Conservation (phyloP, 495 filamentous ascomycete genomes). For the Lasiosphaeria ovina region DNA sequence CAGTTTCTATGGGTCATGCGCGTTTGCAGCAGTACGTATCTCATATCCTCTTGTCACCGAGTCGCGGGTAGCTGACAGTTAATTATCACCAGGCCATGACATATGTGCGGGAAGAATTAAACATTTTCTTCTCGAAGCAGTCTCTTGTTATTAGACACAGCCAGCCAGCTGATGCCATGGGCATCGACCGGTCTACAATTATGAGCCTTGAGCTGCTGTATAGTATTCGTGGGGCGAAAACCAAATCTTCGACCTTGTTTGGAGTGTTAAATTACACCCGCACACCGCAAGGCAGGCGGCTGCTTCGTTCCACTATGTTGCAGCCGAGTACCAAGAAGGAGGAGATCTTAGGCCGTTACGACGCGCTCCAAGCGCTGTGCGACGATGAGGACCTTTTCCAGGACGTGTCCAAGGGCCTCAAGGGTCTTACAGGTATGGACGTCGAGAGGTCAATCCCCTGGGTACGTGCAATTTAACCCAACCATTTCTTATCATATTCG, state of each 20-base stretch:
- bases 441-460: slow-evolving; percentile 24
- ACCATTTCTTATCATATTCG: neutral
- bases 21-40: slow-evolving; percentile 74
- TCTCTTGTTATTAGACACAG: slow-evolving; percentile 84
- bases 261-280: slow-evolving; percentile 79
- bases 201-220: slow-evolving; percentile 85
- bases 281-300: slow-evolving; percentile 82
- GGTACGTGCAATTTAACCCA: slow-evolving; percentile 11
- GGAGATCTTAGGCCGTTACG: slow-evolving; percentile 63
- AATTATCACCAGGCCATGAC: slow-evolving; percentile 61
- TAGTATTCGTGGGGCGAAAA: slow-evolving; percentile 69
- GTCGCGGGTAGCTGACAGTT: neutral
- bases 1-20: slow-evolving; percentile 89
- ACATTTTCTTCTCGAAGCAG: slow-evolving; percentile 65
- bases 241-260: slow-evolving; percentile 74
- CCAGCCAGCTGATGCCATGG: slow-evolving; percentile 90
- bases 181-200: slow-evolving; percentile 86
- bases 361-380: slow-evolving; percentile 81
- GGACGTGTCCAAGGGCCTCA: slow-evolving; percentile 62
- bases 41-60: neutral
- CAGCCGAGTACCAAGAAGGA: slow-evolving; percentile 79
- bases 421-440: slow-evolving; percentile 21
- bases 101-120: slow-evolving; percentile 67
- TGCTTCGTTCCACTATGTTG: slow-evolving; percentile 77
- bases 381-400: slow-evolving; percentile 86